Percentiles rank a stretch among this genome's conserved stretches.
These are phyloP conservation scores for Acacia concinna DNA, from an alignment of 331 rosid species.

Conservation along the genomic window DNA sequence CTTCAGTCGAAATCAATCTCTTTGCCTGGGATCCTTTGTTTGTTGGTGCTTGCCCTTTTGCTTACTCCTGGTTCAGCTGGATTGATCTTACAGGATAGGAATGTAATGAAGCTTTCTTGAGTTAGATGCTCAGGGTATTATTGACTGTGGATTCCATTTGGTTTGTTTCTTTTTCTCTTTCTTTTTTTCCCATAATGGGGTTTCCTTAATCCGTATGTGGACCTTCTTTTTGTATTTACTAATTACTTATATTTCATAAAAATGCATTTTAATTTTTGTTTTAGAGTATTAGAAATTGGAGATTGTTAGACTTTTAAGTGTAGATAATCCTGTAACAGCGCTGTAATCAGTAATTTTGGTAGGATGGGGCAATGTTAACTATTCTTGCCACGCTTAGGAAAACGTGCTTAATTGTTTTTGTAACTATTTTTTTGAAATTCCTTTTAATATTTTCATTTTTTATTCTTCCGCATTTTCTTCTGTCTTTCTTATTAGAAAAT, in stretches of 20 bases:
- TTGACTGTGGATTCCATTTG: not conserved
- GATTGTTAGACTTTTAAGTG: not conserved
- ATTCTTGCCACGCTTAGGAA: not conserved
- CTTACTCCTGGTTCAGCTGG: not conserved
- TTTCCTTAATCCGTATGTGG: not conserved
- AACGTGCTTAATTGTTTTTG: not conserved
- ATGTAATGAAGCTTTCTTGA: not conserved
- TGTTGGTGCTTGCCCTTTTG: not conserved
- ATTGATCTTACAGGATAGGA: not conserved
- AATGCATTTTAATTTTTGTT: not conserved
- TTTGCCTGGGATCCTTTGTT: conserved; percentile 10
- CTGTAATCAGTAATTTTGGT: not conserved
- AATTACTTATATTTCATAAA: not conserved
- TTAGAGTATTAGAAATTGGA: not conserved
- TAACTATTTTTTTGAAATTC: not conserved
- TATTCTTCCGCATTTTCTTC: conserved; percentile 10
- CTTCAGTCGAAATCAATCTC: not conserved
- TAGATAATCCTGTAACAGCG: not conserved
- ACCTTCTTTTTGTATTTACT: not conserved
- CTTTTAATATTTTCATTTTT: not conserved
- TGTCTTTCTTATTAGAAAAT: conserved; percentile 4
- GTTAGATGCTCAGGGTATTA: not conserved
- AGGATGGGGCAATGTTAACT: not conserved
- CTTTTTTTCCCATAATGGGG: not conserved
- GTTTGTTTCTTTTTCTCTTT: not conserved